A percentile compares a stretch with the other conserved stretches of the same genome.
These are phyloP conservation scores for Tubosaeta sp. DNA, from an alignment of 768 basidiomycete species.

Conservation along the genomic window DNA sequence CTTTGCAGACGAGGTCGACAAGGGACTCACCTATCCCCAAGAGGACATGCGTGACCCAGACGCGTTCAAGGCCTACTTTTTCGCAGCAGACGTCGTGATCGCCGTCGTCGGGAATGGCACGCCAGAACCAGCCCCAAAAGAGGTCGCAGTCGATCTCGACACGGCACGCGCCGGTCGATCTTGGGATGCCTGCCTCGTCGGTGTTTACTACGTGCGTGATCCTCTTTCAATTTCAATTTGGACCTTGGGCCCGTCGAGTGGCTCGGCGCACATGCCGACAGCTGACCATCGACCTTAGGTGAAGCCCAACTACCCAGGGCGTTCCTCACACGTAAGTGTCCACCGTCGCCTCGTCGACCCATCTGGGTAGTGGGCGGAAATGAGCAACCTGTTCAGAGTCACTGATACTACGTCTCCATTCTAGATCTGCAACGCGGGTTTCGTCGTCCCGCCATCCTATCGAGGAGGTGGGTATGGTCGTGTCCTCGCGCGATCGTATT, in stretches of 20 bases:
- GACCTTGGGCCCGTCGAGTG: no score
- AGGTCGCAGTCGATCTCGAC: conserved; percentile 35
- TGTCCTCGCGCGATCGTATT: conserved; percentile 70
- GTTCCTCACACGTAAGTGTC: conserved; percentile 78
- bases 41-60: conserved; percentile 52
- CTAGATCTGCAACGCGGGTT: conserved; percentile 88
- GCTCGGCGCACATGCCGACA: no score
- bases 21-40: conserved; percentile 84
- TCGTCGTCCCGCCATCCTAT: conserved; percentile 64
- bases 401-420: not conserved
- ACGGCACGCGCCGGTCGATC: conserved; percentile 43
- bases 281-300: conserved; percentile 38
- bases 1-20: conserved; percentile 72
- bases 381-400: not conserved
- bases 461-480: conserved; percentile 66
- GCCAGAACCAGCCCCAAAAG: conserved; percentile 3
- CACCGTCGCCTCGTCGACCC: no score
- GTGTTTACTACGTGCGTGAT: conserved; percentile 69
- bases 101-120: conserved; percentile 41
- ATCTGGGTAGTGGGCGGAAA: no score
- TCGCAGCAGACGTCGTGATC: conserved; percentile 70
- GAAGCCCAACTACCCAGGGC: conserved; percentile 87
- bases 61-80: conserved; percentile 72
- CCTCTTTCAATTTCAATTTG: not conserved
- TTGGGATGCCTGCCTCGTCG: conserved; percentile 71